Conservation (phyloP, 352 stramenopile species). For the Phytophthora hybrid region DNA sequence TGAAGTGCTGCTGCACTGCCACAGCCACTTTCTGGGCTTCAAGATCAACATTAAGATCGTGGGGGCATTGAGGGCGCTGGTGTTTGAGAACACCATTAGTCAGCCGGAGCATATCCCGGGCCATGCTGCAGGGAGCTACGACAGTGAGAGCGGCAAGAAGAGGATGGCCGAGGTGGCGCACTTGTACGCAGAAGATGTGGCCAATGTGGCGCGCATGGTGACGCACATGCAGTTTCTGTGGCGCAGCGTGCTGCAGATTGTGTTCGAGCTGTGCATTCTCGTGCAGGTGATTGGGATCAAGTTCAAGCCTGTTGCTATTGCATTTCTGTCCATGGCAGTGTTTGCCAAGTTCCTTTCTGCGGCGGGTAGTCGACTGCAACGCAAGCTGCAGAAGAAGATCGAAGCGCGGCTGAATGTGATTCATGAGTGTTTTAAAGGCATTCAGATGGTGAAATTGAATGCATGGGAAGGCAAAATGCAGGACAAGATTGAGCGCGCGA, state of each 20-base stretch:
- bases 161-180: conserved; percentile 46
- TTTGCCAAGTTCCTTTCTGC: conserved; percentile 36
- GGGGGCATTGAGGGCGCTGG: conserved; percentile 39
- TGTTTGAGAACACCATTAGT: conserved; percentile 54
- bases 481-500: conserved; percentile 45
- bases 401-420: conserved; percentile 49
- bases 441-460: conserved; percentile 70
- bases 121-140: conserved; percentile 33
- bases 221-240: conserved; percentile 44
- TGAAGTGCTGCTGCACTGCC: conserved; percentile 38
- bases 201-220: conserved; percentile 33
- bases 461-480: conserved; percentile 67
- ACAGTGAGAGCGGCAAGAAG: conserved; percentile 40
- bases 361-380: conserved; percentile 24
- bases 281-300: conserved; percentile 49
- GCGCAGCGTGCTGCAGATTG: conserved; percentile 39
- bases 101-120: conserved; percentile 28
- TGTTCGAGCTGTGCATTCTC: conserved; percentile 48
- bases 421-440: conserved; percentile 57
- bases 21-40: conserved; percentile 44
- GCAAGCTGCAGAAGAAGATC: conserved; percentile 35
- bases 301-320: conserved; percentile 38
- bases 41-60: conserved; percentile 50
- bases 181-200: conserved; percentile 45
- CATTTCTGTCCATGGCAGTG: conserved; percentile 35